phyloP scores from a whole-genome alignment of 768 basidiomycete species.

The Naganishia friedmannii region DNA sequence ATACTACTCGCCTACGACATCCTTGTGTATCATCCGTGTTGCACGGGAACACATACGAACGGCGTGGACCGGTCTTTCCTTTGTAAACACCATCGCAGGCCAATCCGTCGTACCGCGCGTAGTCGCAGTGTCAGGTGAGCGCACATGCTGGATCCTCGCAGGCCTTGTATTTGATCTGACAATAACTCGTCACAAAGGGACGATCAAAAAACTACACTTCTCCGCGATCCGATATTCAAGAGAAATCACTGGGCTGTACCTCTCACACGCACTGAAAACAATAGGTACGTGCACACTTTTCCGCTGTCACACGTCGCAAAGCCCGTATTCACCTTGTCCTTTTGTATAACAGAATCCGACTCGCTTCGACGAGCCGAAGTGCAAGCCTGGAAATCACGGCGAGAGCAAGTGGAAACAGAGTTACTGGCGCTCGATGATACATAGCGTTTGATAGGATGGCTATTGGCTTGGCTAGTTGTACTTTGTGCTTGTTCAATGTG shows the following conservation, averaged over 20 bases:
- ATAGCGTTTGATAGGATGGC: background rate
- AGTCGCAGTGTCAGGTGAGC: conserved; percentile 25
- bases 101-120: conserved; percentile 25
- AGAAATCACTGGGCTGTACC: conserved; percentile 26
- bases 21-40: conserved; percentile 32
- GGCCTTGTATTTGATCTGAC: background rate
- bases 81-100: conserved; percentile 26
- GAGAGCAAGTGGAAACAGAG: conserved; percentile 17
- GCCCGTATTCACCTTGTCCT: no score
- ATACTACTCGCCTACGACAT: conserved; percentile 33
- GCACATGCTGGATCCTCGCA: no score
- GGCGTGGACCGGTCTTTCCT: conserved; percentile 26
- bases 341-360: conserved; percentile 7
- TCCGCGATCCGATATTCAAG: conserved; percentile 24
- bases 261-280: conserved; percentile 23
- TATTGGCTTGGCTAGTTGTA: background rate
- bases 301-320: no score
- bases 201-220: conserved; percentile 29
- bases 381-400: conserved; percentile 27
- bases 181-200: conserved; percentile 2
- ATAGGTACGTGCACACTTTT: background rate
- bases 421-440: conserved; percentile 22
- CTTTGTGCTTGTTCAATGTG: background rate
- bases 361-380: conserved; percentile 15
- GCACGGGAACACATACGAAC: conserved; percentile 29